These are phyloP conservation scores for Talaromyces marneffei DNA, from an alignment of 2,329 filamentous ascomycete genomes.

Conservation along the genomic window DNA sequence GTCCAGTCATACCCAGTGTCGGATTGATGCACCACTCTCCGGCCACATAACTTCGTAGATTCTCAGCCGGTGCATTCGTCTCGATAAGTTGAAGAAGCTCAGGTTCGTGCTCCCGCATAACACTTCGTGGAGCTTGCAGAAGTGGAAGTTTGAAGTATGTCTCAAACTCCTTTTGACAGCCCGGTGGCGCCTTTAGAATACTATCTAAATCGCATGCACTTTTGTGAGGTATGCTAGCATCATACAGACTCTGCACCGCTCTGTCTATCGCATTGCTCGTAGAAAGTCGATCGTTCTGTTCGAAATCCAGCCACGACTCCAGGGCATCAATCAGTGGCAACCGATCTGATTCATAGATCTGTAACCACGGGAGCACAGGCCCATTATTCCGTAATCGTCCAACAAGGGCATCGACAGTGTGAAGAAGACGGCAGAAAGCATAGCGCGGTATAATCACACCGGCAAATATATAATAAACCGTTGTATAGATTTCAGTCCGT, in stretches of 20 bases:
- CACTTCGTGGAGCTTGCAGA: conserved; percentile 10
- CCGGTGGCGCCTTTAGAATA: conserved; percentile 2
- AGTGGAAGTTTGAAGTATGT: conserved; percentile 9
- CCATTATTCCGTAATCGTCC: neutral
- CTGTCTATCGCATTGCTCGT: neutral
- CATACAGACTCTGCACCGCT: neutral
- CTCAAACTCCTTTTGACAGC: conserved; percentile 13
- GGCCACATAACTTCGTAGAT: conserved; percentile 1
- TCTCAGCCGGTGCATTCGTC: neutral
- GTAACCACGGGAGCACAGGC: conserved; percentile 8
- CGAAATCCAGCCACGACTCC: conserved; percentile 3
- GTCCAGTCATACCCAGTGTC: conserved; percentile 1
- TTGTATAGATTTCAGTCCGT: conserved; percentile 11
- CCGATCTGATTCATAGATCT: conserved; percentile 3
- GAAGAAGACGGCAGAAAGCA: neutral
- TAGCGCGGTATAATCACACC: conserved; percentile 13
- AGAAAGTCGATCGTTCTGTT: neutral
- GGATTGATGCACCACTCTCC: conserved; percentile 9
- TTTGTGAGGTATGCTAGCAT: neutral
- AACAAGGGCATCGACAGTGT: neutral
- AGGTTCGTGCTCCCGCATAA: conserved; percentile 12
- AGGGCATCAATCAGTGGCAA: conserved; percentile 1
- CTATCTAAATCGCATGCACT: neutral
- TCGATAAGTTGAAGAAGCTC: conserved; percentile 10
- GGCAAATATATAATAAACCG: conserved; percentile 11